Conservation (phyloP, 2,329 filamentous ascomycete species). For the Phialophora verrucosa region DNA sequence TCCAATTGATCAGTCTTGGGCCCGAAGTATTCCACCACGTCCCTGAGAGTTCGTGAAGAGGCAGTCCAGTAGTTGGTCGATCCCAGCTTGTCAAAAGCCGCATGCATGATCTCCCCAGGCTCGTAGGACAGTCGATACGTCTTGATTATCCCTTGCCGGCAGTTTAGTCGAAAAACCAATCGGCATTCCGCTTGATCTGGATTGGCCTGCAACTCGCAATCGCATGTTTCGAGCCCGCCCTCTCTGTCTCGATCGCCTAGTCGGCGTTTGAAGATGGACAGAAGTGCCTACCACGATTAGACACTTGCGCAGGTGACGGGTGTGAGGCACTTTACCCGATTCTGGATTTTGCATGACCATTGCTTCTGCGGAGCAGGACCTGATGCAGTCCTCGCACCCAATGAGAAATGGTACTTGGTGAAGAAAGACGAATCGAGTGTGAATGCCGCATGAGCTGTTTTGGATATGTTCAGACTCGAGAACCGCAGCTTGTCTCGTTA, state of each 20-base stretch:
- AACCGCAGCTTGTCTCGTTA: slow-evolving; percentile 58
- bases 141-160: slow-evolving; percentile 67
- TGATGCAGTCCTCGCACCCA: slow-evolving; percentile 21
- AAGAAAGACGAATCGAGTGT: slow-evolving; percentile 64
- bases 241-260: slow-evolving; percentile 63
- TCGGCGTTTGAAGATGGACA: slow-evolving; percentile 68
- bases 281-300: slow-evolving; percentile 51
- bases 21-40: slow-evolving; percentile 69
- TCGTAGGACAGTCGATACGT: slow-evolving; percentile 70
- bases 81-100: slow-evolving; percentile 64
- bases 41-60: slow-evolving; percentile 61
- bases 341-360: slow-evolving; percentile 39
- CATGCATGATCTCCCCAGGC: slow-evolving; percentile 65
- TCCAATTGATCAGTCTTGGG: slow-evolving; percentile 69
- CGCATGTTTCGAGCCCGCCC: slow-evolving; percentile 65
- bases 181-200: slow-evolving; percentile 64
- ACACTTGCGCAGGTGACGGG: slow-evolving; percentile 7
- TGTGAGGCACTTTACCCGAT: slow-evolving; percentile 31
- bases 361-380: slow-evolving; percentile 27
- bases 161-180: slow-evolving; percentile 66
- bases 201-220: slow-evolving; percentile 64
- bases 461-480: slow-evolving; percentile 66
- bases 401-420: slow-evolving; percentile 60
- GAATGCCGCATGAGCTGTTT: slow-evolving; percentile 68
- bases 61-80: slow-evolving; percentile 66